phyloP scores from a whole-genome alignment of 495 filamentous ascomycete genomes.

The Trichoderma orchidacearum region DNA sequence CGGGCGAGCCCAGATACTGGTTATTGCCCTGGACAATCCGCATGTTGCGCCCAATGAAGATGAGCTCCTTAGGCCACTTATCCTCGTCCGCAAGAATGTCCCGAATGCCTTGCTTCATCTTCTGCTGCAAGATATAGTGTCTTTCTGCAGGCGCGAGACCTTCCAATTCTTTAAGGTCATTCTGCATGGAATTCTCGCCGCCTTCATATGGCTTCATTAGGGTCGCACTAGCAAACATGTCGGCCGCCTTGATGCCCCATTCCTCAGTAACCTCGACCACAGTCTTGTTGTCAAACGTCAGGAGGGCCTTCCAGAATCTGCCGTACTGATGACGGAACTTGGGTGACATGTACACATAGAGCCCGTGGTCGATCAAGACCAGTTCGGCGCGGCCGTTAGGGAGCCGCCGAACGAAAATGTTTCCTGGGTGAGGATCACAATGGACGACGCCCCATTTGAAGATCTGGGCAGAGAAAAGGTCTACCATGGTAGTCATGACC shows the following conservation, averaged over 20 bases:
- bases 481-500: conserved; percentile 92
- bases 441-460: conserved; percentile 91
- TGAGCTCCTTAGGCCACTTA: conserved; percentile 83
- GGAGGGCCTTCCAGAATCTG: conserved; percentile 81
- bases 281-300: conserved; percentile 84
- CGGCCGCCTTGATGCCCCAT: conserved; percentile 82
- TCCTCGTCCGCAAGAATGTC: conserved; percentile 79
- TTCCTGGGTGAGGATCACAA: conserved; percentile 93
- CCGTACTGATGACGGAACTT: conserved; percentile 82
- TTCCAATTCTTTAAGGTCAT: conserved; percentile 17
- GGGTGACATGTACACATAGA: conserved; percentile 83
- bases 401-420: conserved; percentile 84
- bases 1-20: conserved; percentile 73
- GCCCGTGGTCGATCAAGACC: conserved; percentile 90
- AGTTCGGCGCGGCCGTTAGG: conserved; percentile 74
- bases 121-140: conserved; percentile 73
- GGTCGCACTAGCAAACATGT: conserved; percentile 83
- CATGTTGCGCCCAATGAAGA: conserved; percentile 93
- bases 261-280: conserved; percentile 50
- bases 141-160: conserved; percentile 49
- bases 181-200: conserved; percentile 39
- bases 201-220: conserved; percentile 83
- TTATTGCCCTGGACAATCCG: conserved; percentile 67
- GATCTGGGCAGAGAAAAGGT: conserved; percentile 91
- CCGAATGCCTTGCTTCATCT: conserved; percentile 70